phyloP scores from a whole-genome alignment of 129 eudicot genomes.

The Oenanthe sinensis region DNA sequence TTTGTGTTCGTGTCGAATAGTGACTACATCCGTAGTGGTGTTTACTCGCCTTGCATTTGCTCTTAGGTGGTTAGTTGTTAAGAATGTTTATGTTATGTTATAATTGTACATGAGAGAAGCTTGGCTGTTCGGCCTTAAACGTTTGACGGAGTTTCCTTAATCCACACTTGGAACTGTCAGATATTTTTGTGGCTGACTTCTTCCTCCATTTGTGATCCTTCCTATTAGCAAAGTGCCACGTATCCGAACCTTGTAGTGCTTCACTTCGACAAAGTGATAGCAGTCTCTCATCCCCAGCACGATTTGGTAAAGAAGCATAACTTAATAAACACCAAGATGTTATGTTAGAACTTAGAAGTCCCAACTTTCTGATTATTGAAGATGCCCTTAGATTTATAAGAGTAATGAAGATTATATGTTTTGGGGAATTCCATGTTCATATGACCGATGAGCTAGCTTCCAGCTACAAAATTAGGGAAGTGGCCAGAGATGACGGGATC shows the following conservation, averaged over 20 bases:
- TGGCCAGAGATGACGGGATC: neutral
- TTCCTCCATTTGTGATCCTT: neutral
- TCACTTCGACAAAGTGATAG: neutral
- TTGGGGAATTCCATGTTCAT: neutral
- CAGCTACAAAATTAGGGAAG: neutral
- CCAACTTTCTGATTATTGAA: neutral
- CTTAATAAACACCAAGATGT: neutral
- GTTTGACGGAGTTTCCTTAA: neutral
- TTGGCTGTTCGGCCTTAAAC: neutral
- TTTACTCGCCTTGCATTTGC: neutral
- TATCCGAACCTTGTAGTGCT: neutral
- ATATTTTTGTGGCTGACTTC: neutral
- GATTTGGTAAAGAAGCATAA: neutral
- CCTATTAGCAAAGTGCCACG: neutral
- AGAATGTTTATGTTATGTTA: neutral
- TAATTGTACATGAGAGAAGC: neutral
- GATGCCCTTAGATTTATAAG: neutral
- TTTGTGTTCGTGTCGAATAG: neutral
- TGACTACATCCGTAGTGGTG: neutral
- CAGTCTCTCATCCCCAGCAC: neutral
- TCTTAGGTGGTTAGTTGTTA: neutral
- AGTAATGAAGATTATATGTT: neutral
- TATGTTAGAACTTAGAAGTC: neutral
- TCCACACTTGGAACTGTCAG: neutral
- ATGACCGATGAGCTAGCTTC: neutral